These are phyloP conservation scores for Xylaria castorea DNA, from an alignment of 495 filamentous ascomycete genomes.

Conservation along the genomic window DNA sequence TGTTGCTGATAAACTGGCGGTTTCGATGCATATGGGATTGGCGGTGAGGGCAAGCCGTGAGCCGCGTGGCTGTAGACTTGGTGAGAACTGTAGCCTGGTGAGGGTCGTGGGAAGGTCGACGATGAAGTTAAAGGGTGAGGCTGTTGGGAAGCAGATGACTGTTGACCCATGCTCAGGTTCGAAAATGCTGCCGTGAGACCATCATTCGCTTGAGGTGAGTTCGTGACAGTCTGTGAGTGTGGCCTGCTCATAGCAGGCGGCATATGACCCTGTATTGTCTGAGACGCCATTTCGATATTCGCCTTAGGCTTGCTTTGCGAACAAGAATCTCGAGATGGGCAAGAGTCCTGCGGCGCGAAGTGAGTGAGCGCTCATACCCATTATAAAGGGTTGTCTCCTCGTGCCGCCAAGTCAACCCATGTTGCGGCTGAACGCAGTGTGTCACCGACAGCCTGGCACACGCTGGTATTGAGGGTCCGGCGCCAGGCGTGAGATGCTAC, in stretches of 20 bases:
- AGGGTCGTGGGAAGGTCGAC: neutral
- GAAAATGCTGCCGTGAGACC: conserved; percentile 19
- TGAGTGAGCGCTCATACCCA: neutral
- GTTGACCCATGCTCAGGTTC: conserved; percentile 17
- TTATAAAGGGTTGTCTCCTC: conserved; percentile 22
- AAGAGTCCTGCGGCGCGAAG: neutral
- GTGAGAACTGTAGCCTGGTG: neutral
- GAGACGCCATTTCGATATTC: conserved; percentile 15
- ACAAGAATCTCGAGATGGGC: neutral
- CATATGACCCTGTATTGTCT: conserved; percentile 3
- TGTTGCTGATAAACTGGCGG: neutral
- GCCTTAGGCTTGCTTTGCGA: neutral
- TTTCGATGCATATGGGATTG: neutral
- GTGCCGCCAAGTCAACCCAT: neutral
- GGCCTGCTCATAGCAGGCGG: conserved; percentile 11
- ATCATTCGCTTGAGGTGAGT: neutral
- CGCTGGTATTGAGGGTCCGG: neutral
- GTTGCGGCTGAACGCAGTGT: conserved; percentile 20
- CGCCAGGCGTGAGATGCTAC: neutral
- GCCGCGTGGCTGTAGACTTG: neutral
- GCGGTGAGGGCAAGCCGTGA: conserved; percentile 9
- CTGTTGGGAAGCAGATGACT: neutral
- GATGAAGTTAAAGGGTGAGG: conserved; percentile 2
- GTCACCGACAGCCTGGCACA: neutral
- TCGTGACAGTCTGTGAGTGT: conserved; percentile 7